Evolutionary conservation across 768 basidiomycete species (phyloP).

Genomic region (Dioszegia aurantiaca): DNA sequence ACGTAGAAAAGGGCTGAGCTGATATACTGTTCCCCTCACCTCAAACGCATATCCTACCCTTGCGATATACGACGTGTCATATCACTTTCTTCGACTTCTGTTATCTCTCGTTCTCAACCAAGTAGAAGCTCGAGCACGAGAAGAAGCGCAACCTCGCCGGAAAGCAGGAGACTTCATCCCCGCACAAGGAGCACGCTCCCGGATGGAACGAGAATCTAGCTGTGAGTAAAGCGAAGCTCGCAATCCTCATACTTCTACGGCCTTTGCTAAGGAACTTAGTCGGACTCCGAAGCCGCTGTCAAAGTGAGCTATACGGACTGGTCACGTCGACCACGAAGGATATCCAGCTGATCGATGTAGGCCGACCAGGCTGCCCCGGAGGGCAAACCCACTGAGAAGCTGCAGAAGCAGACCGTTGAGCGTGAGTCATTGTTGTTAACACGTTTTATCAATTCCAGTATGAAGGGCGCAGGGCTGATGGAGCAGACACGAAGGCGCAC

Average conservation of each 20-base stretch:
- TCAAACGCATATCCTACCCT: too few relatives aligned
- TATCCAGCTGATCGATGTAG: too few relatives aligned
- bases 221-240: constrained; percentile 29
- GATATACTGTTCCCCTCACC: too few relatives aligned
- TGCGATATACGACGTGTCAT: too few relatives aligned
- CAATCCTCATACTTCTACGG: neutral
- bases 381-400: constrained; percentile 37
- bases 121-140: constrained; percentile 28
- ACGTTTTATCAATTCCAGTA: neutral
- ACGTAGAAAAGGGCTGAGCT: too few relatives aligned
- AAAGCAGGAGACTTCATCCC: constrained; percentile 30
- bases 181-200: constrained; percentile 46
- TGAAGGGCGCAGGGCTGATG: neutral
- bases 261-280: constrained; percentile 27
- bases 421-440: constrained; percentile 26
- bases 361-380: constrained; percentile 38
- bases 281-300: constrained; percentile 46
- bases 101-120: neutral
- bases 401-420: constrained; percentile 39
- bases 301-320: too few relatives aligned
- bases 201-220: constrained; percentile 51
- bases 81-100: neutral
- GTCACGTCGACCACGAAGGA: too few relatives aligned
- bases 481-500: neutral
- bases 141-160: constrained; percentile 36